Evolutionary conservation across 192 early-diverging fungal genomes (phyloP).

Genomic region (Backusella liffmaniae): DNA sequence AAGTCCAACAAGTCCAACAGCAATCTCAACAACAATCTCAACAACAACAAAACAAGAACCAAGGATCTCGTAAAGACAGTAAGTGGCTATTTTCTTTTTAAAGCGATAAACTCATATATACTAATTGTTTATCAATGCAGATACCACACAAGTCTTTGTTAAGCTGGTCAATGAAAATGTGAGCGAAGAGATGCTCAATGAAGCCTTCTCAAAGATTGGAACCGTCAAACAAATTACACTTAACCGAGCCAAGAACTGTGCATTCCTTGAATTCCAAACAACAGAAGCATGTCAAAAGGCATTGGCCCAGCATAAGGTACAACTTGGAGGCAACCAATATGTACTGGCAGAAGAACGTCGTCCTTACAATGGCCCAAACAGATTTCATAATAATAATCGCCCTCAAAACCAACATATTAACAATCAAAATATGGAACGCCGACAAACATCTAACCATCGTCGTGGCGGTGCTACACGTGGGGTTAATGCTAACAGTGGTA

Average conservation of each 20-base stretch:
- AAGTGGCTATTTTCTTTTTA: background rate
- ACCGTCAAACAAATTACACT: constrained; percentile 23
- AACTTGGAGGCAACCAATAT: constrained; percentile 15
- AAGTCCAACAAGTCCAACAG: background rate
- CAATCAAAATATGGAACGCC: background rate
- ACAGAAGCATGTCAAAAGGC: constrained; percentile 41
- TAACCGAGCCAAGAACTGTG: constrained; percentile 26
- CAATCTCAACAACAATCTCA: constrained; percentile 14
- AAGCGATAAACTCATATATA: background rate
- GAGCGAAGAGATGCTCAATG: constrained; percentile 37
- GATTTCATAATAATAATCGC: background rate
- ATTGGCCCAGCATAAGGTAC: constrained; percentile 30
- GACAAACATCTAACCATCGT: background rate
- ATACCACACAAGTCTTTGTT: constrained; percentile 31
- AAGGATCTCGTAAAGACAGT: background rate
- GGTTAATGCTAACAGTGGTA: background rate
- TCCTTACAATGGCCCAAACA: background rate
- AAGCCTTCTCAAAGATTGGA: constrained; percentile 41
- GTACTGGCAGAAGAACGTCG: constrained; percentile 32
- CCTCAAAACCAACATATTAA: constrained; percentile 1
- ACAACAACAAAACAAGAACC: constrained; percentile 12
- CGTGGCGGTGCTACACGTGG: constrained; percentile 5
- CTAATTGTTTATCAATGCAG: background rate
- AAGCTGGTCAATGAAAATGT: constrained; percentile 36
- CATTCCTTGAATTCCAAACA: constrained; percentile 40